A percentile compares a stretch with the other conserved stretches of the same genome.
Evolutionary conservation across 345 rosid genomes (phyloP).

Genomic region (Salix koriyanagi): DNA sequence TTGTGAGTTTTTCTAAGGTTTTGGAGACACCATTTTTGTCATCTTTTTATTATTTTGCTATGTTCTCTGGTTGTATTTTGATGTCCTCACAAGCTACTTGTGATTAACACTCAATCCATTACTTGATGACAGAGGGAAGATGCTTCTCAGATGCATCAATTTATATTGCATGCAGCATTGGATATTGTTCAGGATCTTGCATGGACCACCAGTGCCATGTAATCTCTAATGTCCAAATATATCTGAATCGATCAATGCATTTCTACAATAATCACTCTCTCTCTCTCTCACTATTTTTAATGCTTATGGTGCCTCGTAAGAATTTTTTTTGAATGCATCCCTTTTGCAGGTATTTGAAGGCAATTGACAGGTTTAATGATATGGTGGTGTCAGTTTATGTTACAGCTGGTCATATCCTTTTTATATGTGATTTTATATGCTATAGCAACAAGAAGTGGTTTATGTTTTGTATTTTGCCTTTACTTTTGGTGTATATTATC

Average conservation of each 20-base stretch:
- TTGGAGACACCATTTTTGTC: not conserved
- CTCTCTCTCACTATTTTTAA: not conserved
- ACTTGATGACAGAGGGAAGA: constrained; percentile 80
- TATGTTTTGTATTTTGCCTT: not conserved
- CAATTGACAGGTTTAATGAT: constrained; percentile 88
- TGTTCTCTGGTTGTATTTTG: not conserved
- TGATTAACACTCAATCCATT: not conserved
- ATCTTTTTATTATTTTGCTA: not conserved
- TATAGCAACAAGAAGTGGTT: not conserved
- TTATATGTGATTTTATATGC: not conserved
- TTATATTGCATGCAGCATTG: constrained; percentile 85
- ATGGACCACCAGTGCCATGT: constrained; percentile 98
- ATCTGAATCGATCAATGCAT: not conserved
- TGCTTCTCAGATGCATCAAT: constrained; percentile 93
- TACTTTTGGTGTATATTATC: constrained; percentile 16
- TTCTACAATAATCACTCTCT: not conserved
- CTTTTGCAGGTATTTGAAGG: constrained; percentile 72
- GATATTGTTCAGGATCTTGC: constrained; percentile 96
- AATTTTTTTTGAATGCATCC: not conserved
- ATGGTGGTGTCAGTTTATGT: constrained; percentile 92
- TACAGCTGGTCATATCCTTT: constrained; percentile 97
- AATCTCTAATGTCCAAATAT: constrained; percentile 16
- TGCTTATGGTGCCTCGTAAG: not conserved
- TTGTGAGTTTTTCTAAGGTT: not conserved
- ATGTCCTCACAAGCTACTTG: not conserved